These are phyloP conservation scores for Draba incana DNA, from an alignment of 345 rosid species.

Conservation along the genomic window DNA sequence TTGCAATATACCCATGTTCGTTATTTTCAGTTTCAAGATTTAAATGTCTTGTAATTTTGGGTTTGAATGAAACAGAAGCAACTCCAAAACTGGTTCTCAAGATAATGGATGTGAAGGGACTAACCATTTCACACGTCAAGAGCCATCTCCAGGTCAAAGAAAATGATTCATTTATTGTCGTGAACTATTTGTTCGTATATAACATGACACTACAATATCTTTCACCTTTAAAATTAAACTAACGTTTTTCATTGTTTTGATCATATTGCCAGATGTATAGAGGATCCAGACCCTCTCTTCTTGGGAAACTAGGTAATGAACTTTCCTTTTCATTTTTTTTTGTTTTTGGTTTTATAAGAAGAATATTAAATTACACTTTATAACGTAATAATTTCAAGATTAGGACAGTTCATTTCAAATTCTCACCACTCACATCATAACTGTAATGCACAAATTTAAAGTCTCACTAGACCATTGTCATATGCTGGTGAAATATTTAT, in stretches of 20 bases:
- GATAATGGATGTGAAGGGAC: slow-evolving; percentile 97
- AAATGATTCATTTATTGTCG: slow-evolving; percentile 1
- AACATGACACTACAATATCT: background rate
- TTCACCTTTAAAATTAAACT: background rate
- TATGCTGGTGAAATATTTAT: slow-evolving; percentile 17
- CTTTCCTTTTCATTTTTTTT: background rate
- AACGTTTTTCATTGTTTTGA: slow-evolving; percentile 11
- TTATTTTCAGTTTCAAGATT: background rate
- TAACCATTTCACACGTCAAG: slow-evolving; percentile 97
- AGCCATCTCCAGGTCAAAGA: slow-evolving; percentile 92
- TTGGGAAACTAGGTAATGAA: slow-evolving; percentile 33
- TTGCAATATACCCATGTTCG: background rate
- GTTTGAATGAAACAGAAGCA: slow-evolving; percentile 62
- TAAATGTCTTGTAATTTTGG: background rate
- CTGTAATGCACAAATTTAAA: slow-evolving; percentile 8
- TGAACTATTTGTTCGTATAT: slow-evolving; percentile 3
- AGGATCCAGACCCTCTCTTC: slow-evolving; percentile 38
- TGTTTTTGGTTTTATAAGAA: background rate
- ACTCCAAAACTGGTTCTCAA: slow-evolving; percentile 99
- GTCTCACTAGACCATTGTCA: slow-evolving; percentile 24
- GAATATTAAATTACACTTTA: slow-evolving; percentile 4
- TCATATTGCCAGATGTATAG: slow-evolving; percentile 41
- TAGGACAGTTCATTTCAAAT: slow-evolving; percentile 15
- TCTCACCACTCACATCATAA: slow-evolving; percentile 5
- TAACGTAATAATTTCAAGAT: slow-evolving; percentile 15